Percentiles rank a stretch among this genome's conserved stretches.
Conservation (phyloP, 2,329 filamentous ascomycete species). For the Fusarium verrucosum region DNA sequence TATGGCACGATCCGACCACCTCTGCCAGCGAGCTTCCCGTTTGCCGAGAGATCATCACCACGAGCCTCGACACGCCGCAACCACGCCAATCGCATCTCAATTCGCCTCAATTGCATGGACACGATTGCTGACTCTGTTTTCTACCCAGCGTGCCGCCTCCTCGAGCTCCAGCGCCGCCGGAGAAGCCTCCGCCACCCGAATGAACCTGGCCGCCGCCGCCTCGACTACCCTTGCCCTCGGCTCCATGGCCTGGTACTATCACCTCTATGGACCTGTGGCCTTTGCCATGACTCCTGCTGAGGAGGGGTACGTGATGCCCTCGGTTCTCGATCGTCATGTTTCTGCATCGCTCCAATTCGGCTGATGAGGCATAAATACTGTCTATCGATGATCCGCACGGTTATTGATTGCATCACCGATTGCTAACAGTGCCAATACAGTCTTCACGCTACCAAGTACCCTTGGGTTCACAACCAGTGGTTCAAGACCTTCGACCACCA, state of each 20-base stretch:
- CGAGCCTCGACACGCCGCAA: constrained; percentile 36
- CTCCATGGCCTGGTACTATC: constrained; percentile 96
- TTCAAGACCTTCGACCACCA: constrained; percentile 97
- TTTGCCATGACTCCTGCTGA: constrained; percentile 92
- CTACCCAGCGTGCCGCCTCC: constrained; percentile 70
- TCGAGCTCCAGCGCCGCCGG: constrained; percentile 77
- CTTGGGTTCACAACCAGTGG: constrained; percentile 94
- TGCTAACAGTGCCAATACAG: constrained; percentile 60
- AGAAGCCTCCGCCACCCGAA: constrained; percentile 76
- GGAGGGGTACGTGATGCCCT: constrained; percentile 83
- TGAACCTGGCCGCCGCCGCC: constrained; percentile 86
- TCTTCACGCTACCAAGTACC: constrained; percentile 90
- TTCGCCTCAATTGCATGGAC: constrained; percentile 28
- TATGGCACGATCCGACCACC: constrained; percentile 60
- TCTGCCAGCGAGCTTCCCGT: constrained; percentile 40
- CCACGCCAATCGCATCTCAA: constrained; percentile 46
- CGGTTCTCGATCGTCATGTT: constrained; percentile 11
- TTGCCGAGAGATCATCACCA: constrained; percentile 50
- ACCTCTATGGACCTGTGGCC: constrained; percentile 89
- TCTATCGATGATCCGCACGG: constrained; percentile 25
- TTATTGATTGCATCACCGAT: constrained; percentile 30
- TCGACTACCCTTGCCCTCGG: constrained; percentile 88
- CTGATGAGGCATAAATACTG: constrained; percentile 50
- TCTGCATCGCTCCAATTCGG: constrained; percentile 8
- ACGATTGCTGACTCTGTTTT: constrained; percentile 52